A percentile compares a stretch with the other conserved stretches of the same genome.
Evolutionary conservation across 192 early-diverging fungal species (phyloP).

Genomic region (Mortierella alpina): DNA sequence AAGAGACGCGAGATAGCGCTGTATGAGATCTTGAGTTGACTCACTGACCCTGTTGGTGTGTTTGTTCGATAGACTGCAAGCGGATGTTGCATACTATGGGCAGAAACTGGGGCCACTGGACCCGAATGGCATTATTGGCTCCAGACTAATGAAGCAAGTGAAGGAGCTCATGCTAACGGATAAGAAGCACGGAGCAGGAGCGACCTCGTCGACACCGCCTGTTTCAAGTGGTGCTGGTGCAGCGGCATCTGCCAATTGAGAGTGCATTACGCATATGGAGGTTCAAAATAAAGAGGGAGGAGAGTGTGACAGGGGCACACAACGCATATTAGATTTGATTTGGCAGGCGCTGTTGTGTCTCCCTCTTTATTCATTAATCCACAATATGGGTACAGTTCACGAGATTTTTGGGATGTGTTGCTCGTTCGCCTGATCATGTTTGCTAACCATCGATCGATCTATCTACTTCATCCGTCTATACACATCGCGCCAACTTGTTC

Average conservation of each 20-base stretch:
- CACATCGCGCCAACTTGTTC: neutral
- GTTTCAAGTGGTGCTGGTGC: neutral
- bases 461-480: conserved; percentile 34
- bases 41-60: neutral
- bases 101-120: conserved; percentile 40
- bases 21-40: neutral
- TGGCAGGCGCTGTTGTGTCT: conserved; percentile 11
- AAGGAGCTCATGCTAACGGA: conserved; percentile 32
- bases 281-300: neutral
- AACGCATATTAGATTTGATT: neutral
- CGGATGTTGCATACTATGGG: conserved; percentile 41
- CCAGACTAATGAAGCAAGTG: conserved; percentile 46
- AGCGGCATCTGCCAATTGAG: neutral
- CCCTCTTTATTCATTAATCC: conserved; percentile 43
- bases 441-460: conserved; percentile 45
- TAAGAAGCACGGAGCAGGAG: conserved; percentile 26
- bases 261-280: neutral
- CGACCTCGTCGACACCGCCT: neutral
- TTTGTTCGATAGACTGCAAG: conserved; percentile 27
- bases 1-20: neutral
- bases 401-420: conserved; percentile 7
- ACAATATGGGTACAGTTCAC: conserved; percentile 42
- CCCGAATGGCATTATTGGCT: conserved; percentile 41
- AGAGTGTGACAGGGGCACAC: neutral
- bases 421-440: neutral